These are phyloP conservation scores for Phlyctochytrium arcticum DNA, from an alignment of 192 early-diverging fungal species.

Conservation along the genomic window DNA sequence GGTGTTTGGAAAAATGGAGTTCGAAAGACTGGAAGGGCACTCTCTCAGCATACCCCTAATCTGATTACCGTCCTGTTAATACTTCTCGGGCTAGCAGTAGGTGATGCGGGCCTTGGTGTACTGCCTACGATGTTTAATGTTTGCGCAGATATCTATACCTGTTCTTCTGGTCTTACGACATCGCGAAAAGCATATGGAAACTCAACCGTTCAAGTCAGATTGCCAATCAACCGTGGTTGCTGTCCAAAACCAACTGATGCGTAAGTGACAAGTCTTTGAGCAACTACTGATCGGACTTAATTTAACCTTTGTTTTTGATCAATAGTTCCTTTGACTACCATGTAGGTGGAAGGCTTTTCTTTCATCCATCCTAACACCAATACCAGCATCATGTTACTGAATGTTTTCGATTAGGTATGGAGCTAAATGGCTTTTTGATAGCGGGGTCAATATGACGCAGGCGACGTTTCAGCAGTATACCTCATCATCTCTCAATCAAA, in stretches of 20 bases:
- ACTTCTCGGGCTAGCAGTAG: slow-evolving; percentile 10
- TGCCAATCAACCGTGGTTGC: slow-evolving; percentile 5
- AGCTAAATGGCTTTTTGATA: neutral
- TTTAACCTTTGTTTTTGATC: neutral
- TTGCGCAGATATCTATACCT: slow-evolving; percentile 1
- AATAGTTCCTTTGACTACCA: neutral
- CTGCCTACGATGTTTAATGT: too few relatives aligned
- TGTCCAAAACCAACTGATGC: neutral
- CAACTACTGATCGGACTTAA: too few relatives aligned
- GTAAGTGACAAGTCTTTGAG: neutral
- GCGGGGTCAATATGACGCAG: neutral
- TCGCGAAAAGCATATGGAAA: neutral
- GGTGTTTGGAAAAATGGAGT: neutral
- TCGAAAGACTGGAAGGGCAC: neutral
- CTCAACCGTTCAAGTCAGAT: slow-evolving; percentile 5
- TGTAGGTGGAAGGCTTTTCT: neutral
- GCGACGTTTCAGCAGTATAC: neutral
- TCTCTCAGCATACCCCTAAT: neutral
- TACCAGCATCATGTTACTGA: neutral
- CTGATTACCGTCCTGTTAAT: neutral
- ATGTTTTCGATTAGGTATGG: neutral
- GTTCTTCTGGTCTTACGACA: neutral
- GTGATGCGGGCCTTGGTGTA: neutral
- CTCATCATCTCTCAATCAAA: neutral
- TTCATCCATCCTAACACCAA: neutral